phyloP scores from a whole-genome alignment of 345 rosid genomes.

The Rhodamnia argentea region DNA sequence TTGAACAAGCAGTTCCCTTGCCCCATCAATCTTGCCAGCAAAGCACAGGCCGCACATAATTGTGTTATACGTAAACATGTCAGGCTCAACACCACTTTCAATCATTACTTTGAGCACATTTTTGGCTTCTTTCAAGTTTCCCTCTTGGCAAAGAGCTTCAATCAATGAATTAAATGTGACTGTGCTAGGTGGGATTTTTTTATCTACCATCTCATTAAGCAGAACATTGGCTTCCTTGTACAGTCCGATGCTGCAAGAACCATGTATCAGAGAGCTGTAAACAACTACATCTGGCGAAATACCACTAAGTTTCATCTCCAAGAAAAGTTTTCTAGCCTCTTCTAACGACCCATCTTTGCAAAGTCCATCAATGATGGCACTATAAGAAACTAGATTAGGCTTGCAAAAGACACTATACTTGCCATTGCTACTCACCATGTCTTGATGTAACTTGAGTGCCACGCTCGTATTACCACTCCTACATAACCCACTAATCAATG shows the following conservation, averaged over 20 bases:
- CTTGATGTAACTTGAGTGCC: slow-evolving; percentile 13
- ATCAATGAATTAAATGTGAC: slow-evolving; percentile 7
- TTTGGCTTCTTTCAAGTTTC: slow-evolving; percentile 12
- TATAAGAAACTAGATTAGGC: slow-evolving; percentile 9
- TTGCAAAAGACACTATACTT: not conserved
- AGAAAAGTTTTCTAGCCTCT: slow-evolving; percentile 19
- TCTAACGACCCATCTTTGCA: slow-evolving; percentile 15
- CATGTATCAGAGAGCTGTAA: slow-evolving; percentile 7
- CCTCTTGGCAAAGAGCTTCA: slow-evolving; percentile 4
- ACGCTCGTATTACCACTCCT: slow-evolving; percentile 8
- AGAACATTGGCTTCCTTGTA: slow-evolving; percentile 8
- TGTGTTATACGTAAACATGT: not conserved
- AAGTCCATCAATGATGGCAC: slow-evolving; percentile 16
- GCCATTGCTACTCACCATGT: slow-evolving; percentile 1
- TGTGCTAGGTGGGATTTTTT: slow-evolving; percentile 2
- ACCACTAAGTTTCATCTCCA: slow-evolving; percentile 16
- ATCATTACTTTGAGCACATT: slow-evolving; percentile 5
- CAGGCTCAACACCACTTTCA: slow-evolving; percentile 3
- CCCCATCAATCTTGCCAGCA: slow-evolving; percentile 5
- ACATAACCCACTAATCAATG: slow-evolving; percentile 14
- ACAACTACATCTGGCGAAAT: slow-evolving; percentile 13
- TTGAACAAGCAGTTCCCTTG: not conserved
- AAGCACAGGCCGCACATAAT: slow-evolving; percentile 11
- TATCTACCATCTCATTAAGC: slow-evolving; percentile 12
- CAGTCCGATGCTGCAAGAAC: slow-evolving; percentile 8